A percentile compares a stretch with the other conserved stretches of the same genome.
phyloP scores from a whole-genome alignment of 2,329 filamentous ascomycete genomes.

The Coleophoma cylindrospora region DNA sequence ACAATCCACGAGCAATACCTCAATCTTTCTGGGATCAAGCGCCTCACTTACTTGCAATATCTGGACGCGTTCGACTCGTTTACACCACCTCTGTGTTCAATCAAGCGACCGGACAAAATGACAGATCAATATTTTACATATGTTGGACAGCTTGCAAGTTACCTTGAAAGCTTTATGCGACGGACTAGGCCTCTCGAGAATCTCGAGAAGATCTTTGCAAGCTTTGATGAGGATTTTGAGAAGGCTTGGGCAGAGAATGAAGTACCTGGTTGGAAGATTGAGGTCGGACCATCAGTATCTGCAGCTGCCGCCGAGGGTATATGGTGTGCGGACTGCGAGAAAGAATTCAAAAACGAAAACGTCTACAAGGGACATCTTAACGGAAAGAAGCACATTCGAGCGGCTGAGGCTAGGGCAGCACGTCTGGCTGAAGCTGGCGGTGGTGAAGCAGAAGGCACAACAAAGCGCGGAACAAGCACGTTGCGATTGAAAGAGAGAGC shows the following conservation, averaged over 20 bases:
- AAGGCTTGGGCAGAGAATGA: slow-evolving; percentile 76
- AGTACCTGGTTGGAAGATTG: slow-evolving; percentile 71
- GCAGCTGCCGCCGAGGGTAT: slow-evolving; percentile 54
- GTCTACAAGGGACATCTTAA: slow-evolving; percentile 86
- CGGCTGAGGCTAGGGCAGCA: slow-evolving; percentile 60
- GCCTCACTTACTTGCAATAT: slow-evolving; percentile 87
- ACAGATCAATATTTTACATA: slow-evolving; percentile 93
- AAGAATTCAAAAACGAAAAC: slow-evolving; percentile 92
- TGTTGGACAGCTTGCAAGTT: slow-evolving; percentile 71
- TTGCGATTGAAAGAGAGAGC: slow-evolving; percentile 76
- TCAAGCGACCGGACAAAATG: slow-evolving; percentile 79
- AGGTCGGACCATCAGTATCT: slow-evolving; percentile 27
- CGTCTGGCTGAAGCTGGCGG: slow-evolving; percentile 33
- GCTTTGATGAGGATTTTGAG: slow-evolving; percentile 81
- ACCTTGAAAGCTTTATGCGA: slow-evolving; percentile 84
- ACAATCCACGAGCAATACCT: slow-evolving; percentile 81
- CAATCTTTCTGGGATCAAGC: slow-evolving; percentile 82
- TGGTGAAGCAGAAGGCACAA: slow-evolving; percentile 14
- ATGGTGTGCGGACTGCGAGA: slow-evolving; percentile 90
- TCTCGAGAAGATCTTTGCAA: slow-evolving; percentile 68
- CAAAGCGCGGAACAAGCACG: slow-evolving; percentile 25
- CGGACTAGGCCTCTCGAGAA: slow-evolving; percentile 83
- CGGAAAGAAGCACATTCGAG: slow-evolving; percentile 90
- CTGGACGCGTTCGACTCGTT: slow-evolving; percentile 89
- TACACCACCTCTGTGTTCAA: slow-evolving; percentile 62